phyloP scores from a whole-genome alignment of 75 land plant genomes.

The Pinus taeda region DNA sequence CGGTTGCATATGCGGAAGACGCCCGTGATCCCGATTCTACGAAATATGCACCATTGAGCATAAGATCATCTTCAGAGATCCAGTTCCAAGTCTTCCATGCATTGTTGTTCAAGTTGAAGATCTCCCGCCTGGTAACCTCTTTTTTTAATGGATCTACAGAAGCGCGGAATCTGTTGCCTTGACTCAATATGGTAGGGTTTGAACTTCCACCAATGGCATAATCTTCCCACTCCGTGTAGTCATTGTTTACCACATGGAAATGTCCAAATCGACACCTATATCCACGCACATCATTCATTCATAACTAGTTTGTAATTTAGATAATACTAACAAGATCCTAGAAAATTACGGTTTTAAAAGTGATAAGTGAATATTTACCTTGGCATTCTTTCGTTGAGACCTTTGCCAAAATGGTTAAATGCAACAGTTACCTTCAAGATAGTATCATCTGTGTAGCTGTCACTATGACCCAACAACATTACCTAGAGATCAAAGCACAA shows the following conservation, averaged over 20 bases:
- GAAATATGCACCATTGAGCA: conserved; percentile 85
- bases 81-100: conserved; percentile 76
- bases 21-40: conserved; percentile 52
- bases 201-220: conserved; percentile 96
- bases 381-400: conserved; percentile 47
- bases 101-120: conserved; percentile 22
- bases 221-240: conserved; percentile 89
- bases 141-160: neutral
- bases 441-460: conserved; percentile 18
- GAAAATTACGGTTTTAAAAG: too few relatives aligned
- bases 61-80: conserved; percentile 70
- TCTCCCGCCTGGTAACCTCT: conserved; percentile 78
- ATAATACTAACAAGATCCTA: too few relatives aligned
- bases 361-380: neutral
- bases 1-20: conserved; percentile 42
- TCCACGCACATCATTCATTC: too few relatives aligned
- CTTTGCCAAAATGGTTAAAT: conserved; percentile 58
- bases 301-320: too few relatives aligned
- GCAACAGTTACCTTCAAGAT: conserved; percentile 66
- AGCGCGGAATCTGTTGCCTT: conserved; percentile 82
- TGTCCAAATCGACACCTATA: conserved; percentile 64
- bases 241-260: conserved; percentile 90
- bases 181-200: conserved; percentile 82
- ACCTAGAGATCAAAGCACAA: neutral
- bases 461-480: conserved; percentile 54